phyloP scores from a whole-genome alignment of 2,329 filamentous ascomycete species.

The Hymenoscyphus scutula region DNA sequence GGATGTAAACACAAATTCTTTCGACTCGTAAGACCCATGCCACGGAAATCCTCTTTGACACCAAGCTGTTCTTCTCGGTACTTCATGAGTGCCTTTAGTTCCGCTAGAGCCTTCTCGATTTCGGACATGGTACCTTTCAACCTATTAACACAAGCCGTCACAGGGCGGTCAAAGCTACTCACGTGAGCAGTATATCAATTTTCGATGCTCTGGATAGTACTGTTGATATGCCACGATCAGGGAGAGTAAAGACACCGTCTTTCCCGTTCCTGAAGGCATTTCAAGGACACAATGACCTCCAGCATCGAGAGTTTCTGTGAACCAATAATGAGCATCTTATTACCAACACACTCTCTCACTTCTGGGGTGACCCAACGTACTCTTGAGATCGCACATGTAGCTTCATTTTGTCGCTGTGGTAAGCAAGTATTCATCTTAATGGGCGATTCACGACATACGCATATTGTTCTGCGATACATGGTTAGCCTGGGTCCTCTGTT shows the following conservation, averaged over 20 bases:
- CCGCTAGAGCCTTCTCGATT: constrained; percentile 94
- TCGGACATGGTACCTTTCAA: constrained; percentile 86
- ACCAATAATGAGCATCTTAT: constrained; percentile 7
- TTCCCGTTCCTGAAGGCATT: constrained; percentile 98
- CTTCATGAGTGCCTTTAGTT: constrained; percentile 91
- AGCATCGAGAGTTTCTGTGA: constrained; percentile 73
- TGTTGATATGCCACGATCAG: constrained; percentile 97
- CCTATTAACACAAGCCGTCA: constrained; percentile 10
- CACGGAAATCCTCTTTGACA: constrained; percentile 86
- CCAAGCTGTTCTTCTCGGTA: constrained; percentile 90
- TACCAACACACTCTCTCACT: constrained; percentile 14
- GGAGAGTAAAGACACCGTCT: constrained; percentile 92
- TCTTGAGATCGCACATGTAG: constrained; percentile 83
- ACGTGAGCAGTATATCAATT: constrained; percentile 98
- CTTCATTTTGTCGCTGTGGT: constrained; percentile 37
- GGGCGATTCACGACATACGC: constrained; percentile 41
- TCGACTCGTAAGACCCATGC: constrained; percentile 87
- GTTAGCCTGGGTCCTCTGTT: constrained; percentile 21
- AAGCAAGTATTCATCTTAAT: constrained; percentile 10
- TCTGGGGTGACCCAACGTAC: constrained; percentile 34
- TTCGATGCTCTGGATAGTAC: constrained; percentile 86
- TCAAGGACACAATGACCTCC: constrained; percentile 95
- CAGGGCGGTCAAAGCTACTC: constrained; percentile 19
- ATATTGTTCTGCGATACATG: constrained; percentile 66
- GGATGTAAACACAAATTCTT: constrained; percentile 98